phyloP scores from a whole-genome alignment of 176 grass and related monocot species.

The Zoysia japonica region DNA sequence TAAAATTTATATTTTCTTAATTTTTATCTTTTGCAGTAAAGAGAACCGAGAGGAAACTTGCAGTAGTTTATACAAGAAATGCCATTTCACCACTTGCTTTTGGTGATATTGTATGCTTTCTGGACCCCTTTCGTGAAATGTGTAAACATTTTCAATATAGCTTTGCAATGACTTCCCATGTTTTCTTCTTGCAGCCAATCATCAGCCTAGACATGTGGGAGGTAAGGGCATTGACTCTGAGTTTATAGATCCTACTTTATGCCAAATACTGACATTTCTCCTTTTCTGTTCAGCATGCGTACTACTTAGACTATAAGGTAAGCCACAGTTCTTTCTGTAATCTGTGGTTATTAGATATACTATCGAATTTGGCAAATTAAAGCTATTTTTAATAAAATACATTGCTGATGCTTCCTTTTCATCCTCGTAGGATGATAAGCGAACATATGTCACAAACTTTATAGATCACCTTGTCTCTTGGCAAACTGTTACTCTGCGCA shows the following conservation, averaged over 20 bases:
- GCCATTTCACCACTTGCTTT: slow-evolving; percentile 82
- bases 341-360: neutral
- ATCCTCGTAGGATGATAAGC: slow-evolving; percentile 68
- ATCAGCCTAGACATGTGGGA: slow-evolving; percentile 94
- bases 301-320: slow-evolving; percentile 97
- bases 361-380: neutral
- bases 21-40: slow-evolving; percentile 55
- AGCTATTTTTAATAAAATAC: neutral
- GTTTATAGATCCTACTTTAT: slow-evolving; percentile 8
- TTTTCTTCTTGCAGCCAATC: slow-evolving; percentile 67
- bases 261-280: slow-evolving; percentile 39
- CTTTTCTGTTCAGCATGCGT: slow-evolving; percentile 77
- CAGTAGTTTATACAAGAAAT: slow-evolving; percentile 72
- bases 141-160: slow-evolving; percentile 3
- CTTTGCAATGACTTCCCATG: slow-evolving; percentile 37
- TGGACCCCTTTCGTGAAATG: slow-evolving; percentile 13
- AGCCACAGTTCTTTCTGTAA: neutral
- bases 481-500: slow-evolving; percentile 73
- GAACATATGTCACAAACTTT: slow-evolving; percentile 70
- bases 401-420: slow-evolving; percentile 11
- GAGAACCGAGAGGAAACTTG: slow-evolving; percentile 64
- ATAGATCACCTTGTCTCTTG: slow-evolving; percentile 85
- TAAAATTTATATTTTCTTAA: neutral
- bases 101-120: slow-evolving; percentile 80
- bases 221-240: slow-evolving; percentile 50